Conservation (phyloP, 306 rosid species). For the Pyrus pyrifolia region DNA sequence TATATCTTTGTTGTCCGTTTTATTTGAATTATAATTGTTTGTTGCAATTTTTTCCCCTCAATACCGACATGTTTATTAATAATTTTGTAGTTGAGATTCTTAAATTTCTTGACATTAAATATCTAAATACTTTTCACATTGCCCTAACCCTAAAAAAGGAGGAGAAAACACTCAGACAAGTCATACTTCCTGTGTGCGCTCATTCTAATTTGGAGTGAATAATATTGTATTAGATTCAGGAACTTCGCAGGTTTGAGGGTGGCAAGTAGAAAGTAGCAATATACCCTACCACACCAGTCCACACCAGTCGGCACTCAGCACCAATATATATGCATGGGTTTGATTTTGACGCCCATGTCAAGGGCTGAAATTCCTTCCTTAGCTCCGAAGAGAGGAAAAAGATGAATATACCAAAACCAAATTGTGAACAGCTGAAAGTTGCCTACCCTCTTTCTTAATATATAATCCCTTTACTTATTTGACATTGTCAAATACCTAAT, state of each 20-base stretch:
- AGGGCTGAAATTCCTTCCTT: constrained; percentile 28
- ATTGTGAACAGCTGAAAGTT: neutral
- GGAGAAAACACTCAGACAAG: neutral
- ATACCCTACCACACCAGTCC: neutral
- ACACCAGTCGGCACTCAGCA: neutral
- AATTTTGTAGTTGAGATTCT: neutral
- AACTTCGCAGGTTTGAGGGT: neutral
- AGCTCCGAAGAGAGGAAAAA: constrained; percentile 26
- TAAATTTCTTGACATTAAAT: neutral
- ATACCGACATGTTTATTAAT: neutral
- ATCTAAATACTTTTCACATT: neutral
- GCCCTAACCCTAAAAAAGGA: neutral
- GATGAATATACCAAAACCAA: too few relatives aligned
- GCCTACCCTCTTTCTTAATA: neutral
- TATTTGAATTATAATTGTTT: too few relatives aligned
- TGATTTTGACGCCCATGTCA: neutral
- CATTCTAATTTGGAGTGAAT: neutral
- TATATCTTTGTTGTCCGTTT: neutral
- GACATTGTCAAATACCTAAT: neutral
- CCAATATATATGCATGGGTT: neutral
- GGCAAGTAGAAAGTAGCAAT: neutral
- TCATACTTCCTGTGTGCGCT: neutral
- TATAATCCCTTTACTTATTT: too few relatives aligned
- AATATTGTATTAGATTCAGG: neutral
- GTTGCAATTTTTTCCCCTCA: neutral